These are phyloP conservation scores for Nymphaea colorata DNA, from an alignment of 164 flowering plant species.

Conservation along the genomic window DNA sequence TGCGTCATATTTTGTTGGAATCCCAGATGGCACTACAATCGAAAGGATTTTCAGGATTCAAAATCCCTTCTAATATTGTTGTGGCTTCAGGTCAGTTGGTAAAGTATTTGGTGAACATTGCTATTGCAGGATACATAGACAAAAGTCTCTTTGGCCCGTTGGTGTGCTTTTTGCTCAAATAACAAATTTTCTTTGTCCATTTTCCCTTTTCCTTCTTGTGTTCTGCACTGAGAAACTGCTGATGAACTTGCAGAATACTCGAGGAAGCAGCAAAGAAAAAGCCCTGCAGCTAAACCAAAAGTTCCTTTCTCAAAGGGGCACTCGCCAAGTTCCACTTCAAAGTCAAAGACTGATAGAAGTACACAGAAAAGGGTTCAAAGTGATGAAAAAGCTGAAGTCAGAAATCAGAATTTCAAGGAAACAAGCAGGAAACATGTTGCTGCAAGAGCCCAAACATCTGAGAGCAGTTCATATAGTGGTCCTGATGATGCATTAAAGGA, in stretches of 20 bases:
- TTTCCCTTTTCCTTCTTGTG: background rate
- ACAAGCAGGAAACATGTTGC: background rate
- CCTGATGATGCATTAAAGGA: conserved; percentile 17
- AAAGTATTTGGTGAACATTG: background rate
- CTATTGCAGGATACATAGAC: background rate
- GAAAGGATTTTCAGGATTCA: conserved; percentile 14
- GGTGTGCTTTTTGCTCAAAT: too few relatives aligned
- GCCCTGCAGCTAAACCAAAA: conserved; percentile 32
- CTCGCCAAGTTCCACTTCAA: conserved; percentile 17
- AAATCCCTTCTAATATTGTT: conserved; percentile 19
- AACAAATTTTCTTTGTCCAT: too few relatives aligned
- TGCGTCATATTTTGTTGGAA: background rate
- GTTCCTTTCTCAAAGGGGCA: conserved; percentile 47
- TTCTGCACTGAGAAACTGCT: background rate
- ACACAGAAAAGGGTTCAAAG: conserved; percentile 38
- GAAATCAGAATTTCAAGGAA: conserved; percentile 14
- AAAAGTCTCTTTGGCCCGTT: background rate
- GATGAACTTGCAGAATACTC: conserved; percentile 43
- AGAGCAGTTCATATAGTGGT: conserved; percentile 7
- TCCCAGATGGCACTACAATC: conserved; percentile 3
- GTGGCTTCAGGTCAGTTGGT: conserved; percentile 48
- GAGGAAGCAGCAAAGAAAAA: conserved; percentile 47
- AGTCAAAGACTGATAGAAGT: conserved; percentile 31
- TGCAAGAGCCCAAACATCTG: background rate
- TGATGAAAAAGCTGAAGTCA: conserved; percentile 25